Base-by-base conservation (phyloP, 140 eudicot genomes). In the Oenanthe javanica region DNA sequence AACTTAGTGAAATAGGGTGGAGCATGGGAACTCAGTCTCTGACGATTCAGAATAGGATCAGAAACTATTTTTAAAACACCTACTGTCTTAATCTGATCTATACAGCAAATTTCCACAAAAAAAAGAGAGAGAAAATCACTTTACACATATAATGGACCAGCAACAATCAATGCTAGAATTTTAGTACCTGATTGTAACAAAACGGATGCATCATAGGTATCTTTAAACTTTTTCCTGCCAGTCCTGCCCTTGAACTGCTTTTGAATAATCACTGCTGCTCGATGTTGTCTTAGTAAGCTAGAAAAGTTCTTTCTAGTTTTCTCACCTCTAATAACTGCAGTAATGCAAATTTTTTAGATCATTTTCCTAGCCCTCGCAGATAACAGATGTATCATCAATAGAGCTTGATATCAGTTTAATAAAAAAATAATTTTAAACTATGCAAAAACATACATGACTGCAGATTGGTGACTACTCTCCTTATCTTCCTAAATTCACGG, bases 261-360 rank as follows among this genome's bases (percentile, higher is more conserved):
- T 80, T 96, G 99, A 79, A 96, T 93, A 83, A 69, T 64, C 75
- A 88, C 85, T 6, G 99, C 98, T 10, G 99, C 98, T 85, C 90
- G 89, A 72, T 96, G 94, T 85, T 88, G 90, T 72, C 82, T 82
- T n/a, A 91, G 86, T 80, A 89, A 69, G 81, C 79, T 81, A 64
- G 90, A 90, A 85, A 82, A 95, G 80, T 92, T 93, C 85, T 91
- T 93, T 81, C 99, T 86, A 72, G 89, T 59, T 84, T 91, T 93
- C 85, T 88, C 96, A 86, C 92, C 98, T 50, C 97, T 97, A 64
- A 81, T 85, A 84, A 86, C 99, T 95, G 92, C 49, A 81, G 6
- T n/a, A 70, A 70, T 47, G 11, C 21, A 57, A 38, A n/a, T 67
- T 31, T 16, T 63, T 61, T 79, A 76, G 73, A 40, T 57, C 25